Evolutionary conservation across 2,329 filamentous ascomycete species (phyloP).

Genomic region (Fusarium globosum): DNA sequence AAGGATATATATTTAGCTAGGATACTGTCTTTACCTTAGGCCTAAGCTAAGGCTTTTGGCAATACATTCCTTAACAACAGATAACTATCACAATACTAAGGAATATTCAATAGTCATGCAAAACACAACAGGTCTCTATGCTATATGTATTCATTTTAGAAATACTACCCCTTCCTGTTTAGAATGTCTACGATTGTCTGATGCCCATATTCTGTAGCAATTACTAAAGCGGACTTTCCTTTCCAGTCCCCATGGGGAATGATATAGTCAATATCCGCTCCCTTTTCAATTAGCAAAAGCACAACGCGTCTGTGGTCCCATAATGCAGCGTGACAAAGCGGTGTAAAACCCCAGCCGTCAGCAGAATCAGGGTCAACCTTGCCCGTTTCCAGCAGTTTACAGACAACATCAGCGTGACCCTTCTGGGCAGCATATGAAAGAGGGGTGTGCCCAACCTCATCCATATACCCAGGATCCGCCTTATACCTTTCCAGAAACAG

Average conservation of each 20-base stretch:
- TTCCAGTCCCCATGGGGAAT: background rate
- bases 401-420: background rate
- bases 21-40: background rate
- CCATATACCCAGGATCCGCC: rapidly evolving
- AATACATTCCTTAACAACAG: no score
- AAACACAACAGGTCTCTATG: background rate
- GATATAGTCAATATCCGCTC: rapidly evolving
- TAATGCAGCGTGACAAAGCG: background rate
- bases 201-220: background rate
- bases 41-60: no score
- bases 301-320: background rate
- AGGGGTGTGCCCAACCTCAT: background rate
- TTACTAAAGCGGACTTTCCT: rapidly evolving
- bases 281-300: rapidly evolving
- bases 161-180: rapidly evolving
- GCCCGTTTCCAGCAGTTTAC: background rate
- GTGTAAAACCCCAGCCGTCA: background rate
- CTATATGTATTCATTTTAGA: background rate
- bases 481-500: rapidly evolving
- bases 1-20: background rate
- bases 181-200: background rate
- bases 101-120: no score
- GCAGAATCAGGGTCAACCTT: rapidly evolving
- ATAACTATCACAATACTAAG: no score
- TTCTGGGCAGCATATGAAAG: background rate